phyloP scores from a whole-genome alignment of 306 rosid genomes.

The Carpinus fangiana region DNA sequence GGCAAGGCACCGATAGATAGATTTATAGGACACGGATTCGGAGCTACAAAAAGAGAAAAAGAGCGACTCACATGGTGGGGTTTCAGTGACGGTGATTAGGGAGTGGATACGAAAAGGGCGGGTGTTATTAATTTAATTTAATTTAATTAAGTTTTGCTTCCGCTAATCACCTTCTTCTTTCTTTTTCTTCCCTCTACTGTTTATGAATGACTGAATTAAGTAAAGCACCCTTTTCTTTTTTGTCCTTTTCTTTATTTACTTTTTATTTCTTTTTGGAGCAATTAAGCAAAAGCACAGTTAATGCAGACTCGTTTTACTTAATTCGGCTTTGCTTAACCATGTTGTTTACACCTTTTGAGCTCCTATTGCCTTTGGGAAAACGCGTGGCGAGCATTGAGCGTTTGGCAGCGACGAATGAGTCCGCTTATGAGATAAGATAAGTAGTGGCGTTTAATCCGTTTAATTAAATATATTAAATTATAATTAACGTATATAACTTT shows the following conservation, averaged over 20 bases:
- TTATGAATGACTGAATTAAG: constrained; percentile 32
- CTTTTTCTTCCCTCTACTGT: neutral
- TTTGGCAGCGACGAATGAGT: neutral
- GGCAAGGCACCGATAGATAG: neutral
- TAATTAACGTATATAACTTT: too few species aligned
- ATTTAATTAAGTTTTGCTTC: constrained; percentile 9
- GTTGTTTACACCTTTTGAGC: neutral
- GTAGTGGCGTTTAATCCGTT: too few species aligned
- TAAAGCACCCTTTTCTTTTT: constrained; percentile 16
- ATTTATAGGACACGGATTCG: constrained; percentile 22
- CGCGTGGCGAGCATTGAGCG: neutral
- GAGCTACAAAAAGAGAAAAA: constrained; percentile 7
- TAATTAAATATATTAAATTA: too few species aligned
- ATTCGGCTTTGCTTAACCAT: neutral
- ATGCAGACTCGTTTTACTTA: too few species aligned
- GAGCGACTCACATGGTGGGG: constrained; percentile 56
- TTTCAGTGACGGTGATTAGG: constrained; percentile 16
- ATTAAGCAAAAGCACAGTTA: too few species aligned
- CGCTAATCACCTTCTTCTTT: neutral
- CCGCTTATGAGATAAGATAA: too few species aligned
- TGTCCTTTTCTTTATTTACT: too few species aligned
- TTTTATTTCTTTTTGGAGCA: too few species aligned
- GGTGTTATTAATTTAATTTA: constrained; percentile 42
- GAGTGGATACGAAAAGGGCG: constrained; percentile 47
- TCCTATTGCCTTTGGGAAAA: neutral